phyloP scores from a whole-genome alignment of 2,329 filamentous ascomycete genomes.

The Sporothrix protearum region DNA sequence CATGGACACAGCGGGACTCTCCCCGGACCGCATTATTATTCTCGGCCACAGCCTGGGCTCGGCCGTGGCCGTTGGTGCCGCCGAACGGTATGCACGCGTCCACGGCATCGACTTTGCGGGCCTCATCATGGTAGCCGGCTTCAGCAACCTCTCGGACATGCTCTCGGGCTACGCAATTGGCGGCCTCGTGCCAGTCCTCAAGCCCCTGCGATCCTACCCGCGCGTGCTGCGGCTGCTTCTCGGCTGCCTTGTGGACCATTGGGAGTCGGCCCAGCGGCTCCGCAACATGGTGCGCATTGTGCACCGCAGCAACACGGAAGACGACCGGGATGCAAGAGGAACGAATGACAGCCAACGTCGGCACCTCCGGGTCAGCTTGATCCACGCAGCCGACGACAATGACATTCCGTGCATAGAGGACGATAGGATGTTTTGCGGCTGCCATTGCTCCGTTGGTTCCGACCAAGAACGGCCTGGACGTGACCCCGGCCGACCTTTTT shows the following conservation, averaged over 20 bases:
- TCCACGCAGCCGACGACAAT: constrained; percentile 77
- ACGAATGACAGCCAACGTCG: constrained; percentile 24
- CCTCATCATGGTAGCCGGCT: constrained; percentile 74
- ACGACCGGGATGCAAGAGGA: not conserved
- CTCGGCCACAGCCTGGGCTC: constrained; percentile 87
- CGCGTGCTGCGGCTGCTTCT: constrained; percentile 59
- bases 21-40: constrained; percentile 70
- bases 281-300: constrained; percentile 52
- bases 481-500: constrained; percentile 37
- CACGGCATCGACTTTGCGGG: constrained; percentile 68
- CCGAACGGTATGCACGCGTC: constrained; percentile 60
- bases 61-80: constrained; percentile 71
- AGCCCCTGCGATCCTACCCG: constrained; percentile 67
- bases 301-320: constrained; percentile 38
- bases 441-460: constrained; percentile 44
- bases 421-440: constrained; percentile 60
- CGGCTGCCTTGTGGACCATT: constrained; percentile 69
- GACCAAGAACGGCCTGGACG: constrained; percentile 34
- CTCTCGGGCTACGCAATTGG: constrained; percentile 73
- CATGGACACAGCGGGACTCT: constrained; percentile 59
- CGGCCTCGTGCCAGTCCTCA: constrained; percentile 76
- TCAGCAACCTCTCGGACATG: constrained; percentile 69
- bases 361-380: constrained; percentile 60
- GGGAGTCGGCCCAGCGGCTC: constrained; percentile 69
- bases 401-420: constrained; percentile 77